Conservation (phyloP, 192 early-diverging fungal species). For the Paraglomus occultum region DNA sequence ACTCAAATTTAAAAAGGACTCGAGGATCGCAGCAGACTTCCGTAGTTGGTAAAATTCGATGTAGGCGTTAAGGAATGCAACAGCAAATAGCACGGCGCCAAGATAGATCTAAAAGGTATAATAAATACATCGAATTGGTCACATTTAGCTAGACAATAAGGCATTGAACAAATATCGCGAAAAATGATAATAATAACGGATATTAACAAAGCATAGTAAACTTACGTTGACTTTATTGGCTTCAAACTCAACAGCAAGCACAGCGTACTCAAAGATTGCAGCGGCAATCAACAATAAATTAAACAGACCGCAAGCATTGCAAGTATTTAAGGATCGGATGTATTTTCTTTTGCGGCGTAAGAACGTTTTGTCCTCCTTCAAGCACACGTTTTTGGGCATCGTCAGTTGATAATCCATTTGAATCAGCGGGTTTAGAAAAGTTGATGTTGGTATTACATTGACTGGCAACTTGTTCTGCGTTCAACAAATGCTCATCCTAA, state of each 20-base stretch:
- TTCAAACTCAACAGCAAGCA: constrained; percentile 73
- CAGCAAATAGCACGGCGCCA: constrained; percentile 83
- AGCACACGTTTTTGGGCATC: constrained; percentile 65
- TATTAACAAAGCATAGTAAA: constrained; percentile 1
- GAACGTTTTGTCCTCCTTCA: constrained; percentile 77
- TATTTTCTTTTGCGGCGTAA: constrained; percentile 84
- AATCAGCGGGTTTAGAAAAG: constrained; percentile 57
- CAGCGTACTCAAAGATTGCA: constrained; percentile 78
- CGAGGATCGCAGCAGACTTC: constrained; percentile 85
- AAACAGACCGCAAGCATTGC: constrained; percentile 77
- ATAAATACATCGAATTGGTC: too few species aligned
- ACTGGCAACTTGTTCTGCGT: constrained; percentile 43
- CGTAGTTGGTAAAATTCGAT: constrained; percentile 93
- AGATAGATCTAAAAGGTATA: constrained; percentile 65
- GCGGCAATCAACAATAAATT: constrained; percentile 85
- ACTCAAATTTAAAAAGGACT: constrained; percentile 90
- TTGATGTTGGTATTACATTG: constrained; percentile 49
- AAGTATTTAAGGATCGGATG: constrained; percentile 76
- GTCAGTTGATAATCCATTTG: constrained; percentile 61
- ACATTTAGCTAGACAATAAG: too few species aligned
- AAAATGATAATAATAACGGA: too few species aligned
- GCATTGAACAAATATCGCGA: too few species aligned
- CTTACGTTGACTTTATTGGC: constrained; percentile 78
- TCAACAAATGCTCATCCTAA: constrained; percentile 54
- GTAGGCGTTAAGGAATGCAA: constrained; percentile 86